Base-by-base conservation (phyloP, 202 grass and related monocot genomes). In the Thinopyrum obtusiflorum region DNA sequence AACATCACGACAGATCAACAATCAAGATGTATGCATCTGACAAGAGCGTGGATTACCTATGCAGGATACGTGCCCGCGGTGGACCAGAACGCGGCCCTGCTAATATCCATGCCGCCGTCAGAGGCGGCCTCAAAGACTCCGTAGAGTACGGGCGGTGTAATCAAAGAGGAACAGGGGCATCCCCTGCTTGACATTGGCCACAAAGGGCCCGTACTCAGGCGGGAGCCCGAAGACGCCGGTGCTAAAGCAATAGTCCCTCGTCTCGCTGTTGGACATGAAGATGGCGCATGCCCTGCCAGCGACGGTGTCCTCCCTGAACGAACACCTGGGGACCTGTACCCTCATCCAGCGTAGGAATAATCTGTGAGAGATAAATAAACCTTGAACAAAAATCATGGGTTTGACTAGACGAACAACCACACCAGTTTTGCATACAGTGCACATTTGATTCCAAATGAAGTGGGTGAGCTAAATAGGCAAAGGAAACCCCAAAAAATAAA, bases 131-230 rank as follows among this genome's bases (percentile, higher is more conserved):
- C 65, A 15, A 92, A 94, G 32, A 92, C 90, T 1, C 93, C 93
- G 4, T 89, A 90, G 31, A 94, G 88, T 88, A 14, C 90, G 87
- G 4, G 82, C 47, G 4, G 79, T 84, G 81, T 91, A 26, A 73
- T 94, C 90, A 64, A 94, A 94, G 23, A 94, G 90, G 78, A 94
- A 92, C 77, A 94, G 82, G 74, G 83, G 79, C 93, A 92, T 92
- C 24, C 86, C 76, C 39, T 84, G 47, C 27, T 51, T 94, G 31
- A 94, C 71, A 28, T 79, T 74, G 27, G 69, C 55, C 65, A 94
- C 83, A 47, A 94, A 92, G 71, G 10, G 65, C 21, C 73, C 46
- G 31, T 82, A 90, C 61, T 81, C 81, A 12, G 80, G 33, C 0
- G 90, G 92, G 2, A 94, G 90, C 4, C 85, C 92, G 4, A 94